Percentiles rank a stretch among this genome's conserved stretches.
These are phyloP conservation scores for Didymella pomorum DNA, from an alignment of 2,329 filamentous ascomycete genomes.

Conservation along the genomic window DNA sequence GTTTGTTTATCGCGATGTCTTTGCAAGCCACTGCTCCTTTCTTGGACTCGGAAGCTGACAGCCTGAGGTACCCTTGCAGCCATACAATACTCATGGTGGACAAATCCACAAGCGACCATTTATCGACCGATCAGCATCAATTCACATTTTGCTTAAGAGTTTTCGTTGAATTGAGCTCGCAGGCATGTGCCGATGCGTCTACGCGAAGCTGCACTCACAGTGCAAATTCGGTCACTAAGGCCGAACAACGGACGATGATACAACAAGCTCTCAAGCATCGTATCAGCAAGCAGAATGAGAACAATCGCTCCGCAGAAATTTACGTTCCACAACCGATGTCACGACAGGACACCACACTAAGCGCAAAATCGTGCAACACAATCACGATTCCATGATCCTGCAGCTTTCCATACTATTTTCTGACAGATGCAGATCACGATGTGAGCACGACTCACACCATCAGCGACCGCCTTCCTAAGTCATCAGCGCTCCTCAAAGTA, in stretches of 20 bases:
- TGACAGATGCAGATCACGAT: conserved; percentile 4
- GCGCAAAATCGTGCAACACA: background rate
- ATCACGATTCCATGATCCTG: conserved; percentile 9
- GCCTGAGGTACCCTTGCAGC: background rate
- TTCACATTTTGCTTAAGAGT: background rate
- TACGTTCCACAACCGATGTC: conserved; percentile 8
- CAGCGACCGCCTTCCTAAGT: background rate
- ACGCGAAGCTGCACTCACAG: background rate
- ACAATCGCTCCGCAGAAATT: background rate
- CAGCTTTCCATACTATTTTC: conserved; percentile 1
- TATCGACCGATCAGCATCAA: background rate
- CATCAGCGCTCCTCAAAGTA: background rate
- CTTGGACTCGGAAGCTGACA: background rate
- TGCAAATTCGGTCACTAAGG: background rate
- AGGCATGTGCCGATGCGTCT: background rate
- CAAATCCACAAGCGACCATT: background rate
- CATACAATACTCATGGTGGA: background rate
- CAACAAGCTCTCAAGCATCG: background rate
- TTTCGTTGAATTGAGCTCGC: background rate
- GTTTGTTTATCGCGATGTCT: background rate
- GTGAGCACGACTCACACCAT: background rate
- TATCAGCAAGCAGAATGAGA: background rate
- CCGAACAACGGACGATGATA: background rate
- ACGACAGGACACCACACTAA: background rate
- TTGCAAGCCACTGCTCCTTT: background rate